A percentile compares a stretch with the other conserved stretches of the same genome.
Conservation (phyloP, 768 basidiomycete genomes). For the Lenzites betulinus region DNA sequence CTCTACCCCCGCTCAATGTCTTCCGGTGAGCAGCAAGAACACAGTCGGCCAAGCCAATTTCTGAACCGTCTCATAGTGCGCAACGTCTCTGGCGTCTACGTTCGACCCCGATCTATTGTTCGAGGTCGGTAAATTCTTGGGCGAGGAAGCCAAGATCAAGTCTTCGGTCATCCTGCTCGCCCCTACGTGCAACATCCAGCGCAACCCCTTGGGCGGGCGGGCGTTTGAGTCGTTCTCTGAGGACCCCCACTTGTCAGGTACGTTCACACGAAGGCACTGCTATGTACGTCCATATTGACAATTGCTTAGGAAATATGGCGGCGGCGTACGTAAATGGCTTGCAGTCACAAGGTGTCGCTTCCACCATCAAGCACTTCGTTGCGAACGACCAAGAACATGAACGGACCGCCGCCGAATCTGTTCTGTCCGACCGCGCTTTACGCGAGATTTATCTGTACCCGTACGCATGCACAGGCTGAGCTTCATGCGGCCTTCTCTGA, state of each 20-base stretch:
- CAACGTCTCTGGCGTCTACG: slow-evolving; percentile 69
- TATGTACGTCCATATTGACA: slow-evolving; percentile 10
- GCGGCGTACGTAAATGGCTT: slow-evolving; percentile 71
- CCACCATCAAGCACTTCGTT: slow-evolving; percentile 75
- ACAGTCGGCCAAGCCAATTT: neutral
- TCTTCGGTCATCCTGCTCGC: slow-evolving; percentile 65
- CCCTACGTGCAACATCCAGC: slow-evolving; percentile 77
- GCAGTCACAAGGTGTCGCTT: slow-evolving; percentile 64
- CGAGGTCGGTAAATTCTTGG: slow-evolving; percentile 60
- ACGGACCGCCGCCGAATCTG: slow-evolving; percentile 62
- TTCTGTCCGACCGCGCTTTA: slow-evolving; percentile 64
- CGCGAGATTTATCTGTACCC: slow-evolving; percentile 75
- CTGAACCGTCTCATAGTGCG: slow-evolving; percentile 44
- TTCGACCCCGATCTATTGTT: slow-evolving; percentile 63
- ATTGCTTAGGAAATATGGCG: slow-evolving; percentile 50
- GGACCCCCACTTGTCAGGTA: slow-evolving; percentile 68
- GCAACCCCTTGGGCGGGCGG: slow-evolving; percentile 60
- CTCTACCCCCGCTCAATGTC: slow-evolving; percentile 62
- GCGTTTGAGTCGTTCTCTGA: slow-evolving; percentile 76
- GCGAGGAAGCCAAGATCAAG: slow-evolving; percentile 64
- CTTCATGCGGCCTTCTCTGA: neutral
- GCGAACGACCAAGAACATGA: slow-evolving; percentile 77
- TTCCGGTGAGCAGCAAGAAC: slow-evolving; percentile 48
- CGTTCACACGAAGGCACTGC: neutral
- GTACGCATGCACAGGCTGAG: slow-evolving; percentile 38